phyloP scores from a whole-genome alignment of 148 eudicot genomes.

The Chenopodium album region DNA sequence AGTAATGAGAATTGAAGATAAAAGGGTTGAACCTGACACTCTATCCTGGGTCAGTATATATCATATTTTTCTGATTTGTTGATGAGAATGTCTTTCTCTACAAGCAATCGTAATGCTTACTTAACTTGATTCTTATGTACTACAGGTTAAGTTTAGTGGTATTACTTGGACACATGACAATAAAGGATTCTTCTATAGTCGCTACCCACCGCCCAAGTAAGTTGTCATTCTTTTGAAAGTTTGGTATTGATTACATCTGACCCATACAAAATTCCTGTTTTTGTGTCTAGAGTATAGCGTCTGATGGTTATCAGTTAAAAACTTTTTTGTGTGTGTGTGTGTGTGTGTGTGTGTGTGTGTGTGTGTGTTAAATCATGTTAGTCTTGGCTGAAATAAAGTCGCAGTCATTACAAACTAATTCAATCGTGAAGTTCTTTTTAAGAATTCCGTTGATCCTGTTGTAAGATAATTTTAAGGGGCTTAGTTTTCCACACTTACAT shows the following conservation, averaged over 20 bases:
- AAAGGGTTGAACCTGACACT: slow-evolving; percentile 60
- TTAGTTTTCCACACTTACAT: neutral
- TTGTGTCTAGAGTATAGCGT: neutral
- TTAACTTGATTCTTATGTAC: slow-evolving; percentile 12
- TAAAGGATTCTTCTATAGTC: slow-evolving; percentile 88
- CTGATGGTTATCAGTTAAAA: neutral
- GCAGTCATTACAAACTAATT: neutral
- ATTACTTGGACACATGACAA: slow-evolving; percentile 91
- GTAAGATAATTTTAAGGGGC: neutral
- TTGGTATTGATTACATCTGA: neutral
- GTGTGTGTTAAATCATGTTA: too few relatives aligned
- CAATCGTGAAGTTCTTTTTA: neutral
- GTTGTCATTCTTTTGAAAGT: slow-evolving; percentile 17
- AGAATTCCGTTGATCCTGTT: neutral
- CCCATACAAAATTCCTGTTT: neutral
- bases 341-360: too few relatives aligned
- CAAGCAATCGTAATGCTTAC: neutral
- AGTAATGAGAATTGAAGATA: slow-evolving; percentile 74
- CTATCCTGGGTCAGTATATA: slow-evolving; percentile 70
- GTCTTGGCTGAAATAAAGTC: neutral
- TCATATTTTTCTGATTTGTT: neutral
- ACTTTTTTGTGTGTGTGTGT: too few relatives aligned
- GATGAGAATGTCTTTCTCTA: neutral
- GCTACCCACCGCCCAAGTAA: slow-evolving; percentile 88
- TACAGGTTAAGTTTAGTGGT: slow-evolving; percentile 84